phyloP scores from a whole-genome alignment of 75 land plant species.

The Chamaecyparis obtusa region DNA sequence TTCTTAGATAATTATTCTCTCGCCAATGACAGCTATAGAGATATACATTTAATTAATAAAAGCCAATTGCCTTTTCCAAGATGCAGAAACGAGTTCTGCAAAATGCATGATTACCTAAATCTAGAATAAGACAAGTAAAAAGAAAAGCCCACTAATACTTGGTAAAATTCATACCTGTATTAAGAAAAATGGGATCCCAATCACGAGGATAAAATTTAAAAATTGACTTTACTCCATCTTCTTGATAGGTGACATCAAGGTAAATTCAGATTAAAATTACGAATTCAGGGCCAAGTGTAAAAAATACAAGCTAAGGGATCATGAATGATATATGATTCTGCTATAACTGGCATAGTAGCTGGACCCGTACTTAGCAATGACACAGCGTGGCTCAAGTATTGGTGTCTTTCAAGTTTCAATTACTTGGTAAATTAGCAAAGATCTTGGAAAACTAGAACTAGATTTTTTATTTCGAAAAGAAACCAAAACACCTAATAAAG shows the following conservation, averaged over 20 bases:
- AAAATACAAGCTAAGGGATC: not conserved
- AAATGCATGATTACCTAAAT: not conserved
- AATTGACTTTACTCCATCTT: too few species aligned
- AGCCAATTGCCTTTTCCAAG: not conserved
- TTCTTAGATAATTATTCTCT: not conserved
- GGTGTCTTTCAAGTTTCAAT: not conserved
- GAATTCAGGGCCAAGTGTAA: not conserved
- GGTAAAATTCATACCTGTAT: not conserved
- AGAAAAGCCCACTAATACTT: not conserved
- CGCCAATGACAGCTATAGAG: too few species aligned
- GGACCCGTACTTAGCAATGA: not conserved
- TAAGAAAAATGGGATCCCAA: not conserved
- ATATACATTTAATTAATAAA: not conserved
- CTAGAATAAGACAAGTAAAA: not conserved
- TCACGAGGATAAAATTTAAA: not conserved
- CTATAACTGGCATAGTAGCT: not conserved
- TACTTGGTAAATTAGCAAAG: not conserved
- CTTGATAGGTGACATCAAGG: not conserved
- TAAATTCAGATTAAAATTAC: not conserved
- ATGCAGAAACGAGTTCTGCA: not conserved
- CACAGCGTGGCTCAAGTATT: not conserved
- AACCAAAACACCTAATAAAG: too few species aligned
- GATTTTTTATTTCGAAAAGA: too few species aligned
- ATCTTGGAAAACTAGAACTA: not conserved
- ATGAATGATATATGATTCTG: not conserved